Evolutionary conservation across 345 rosid genomes (phyloP).

Genomic region (Angophora floribunda): DNA sequence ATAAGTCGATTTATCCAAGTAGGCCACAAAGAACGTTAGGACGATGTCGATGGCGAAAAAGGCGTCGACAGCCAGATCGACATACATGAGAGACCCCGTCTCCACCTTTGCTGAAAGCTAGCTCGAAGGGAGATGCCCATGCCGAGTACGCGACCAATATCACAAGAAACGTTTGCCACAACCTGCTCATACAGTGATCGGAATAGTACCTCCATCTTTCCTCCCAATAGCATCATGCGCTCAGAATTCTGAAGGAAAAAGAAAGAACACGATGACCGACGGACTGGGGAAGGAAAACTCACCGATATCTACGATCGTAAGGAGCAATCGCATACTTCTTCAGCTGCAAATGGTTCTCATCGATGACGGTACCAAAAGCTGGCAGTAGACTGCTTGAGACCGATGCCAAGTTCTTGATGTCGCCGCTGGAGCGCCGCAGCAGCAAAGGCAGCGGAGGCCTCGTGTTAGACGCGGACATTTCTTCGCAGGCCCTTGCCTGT

Average conservation of each 20-base stretch:
- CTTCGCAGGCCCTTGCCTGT: neutral
- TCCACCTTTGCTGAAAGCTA: slow-evolving; percentile 61
- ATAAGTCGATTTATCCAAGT: slow-evolving; percentile 65
- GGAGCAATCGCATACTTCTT: slow-evolving; percentile 57
- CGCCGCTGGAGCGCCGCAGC: slow-evolving; percentile 47
- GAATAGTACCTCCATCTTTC: neutral
- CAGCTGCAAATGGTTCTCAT: slow-evolving; percentile 30
- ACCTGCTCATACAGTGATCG: slow-evolving; percentile 16
- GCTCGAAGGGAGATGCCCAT: slow-evolving; percentile 84
- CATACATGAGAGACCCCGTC: slow-evolving; percentile 29
- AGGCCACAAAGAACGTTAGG: slow-evolving; percentile 85
- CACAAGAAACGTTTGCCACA: slow-evolving; percentile 79
- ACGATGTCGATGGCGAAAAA: slow-evolving; percentile 77
- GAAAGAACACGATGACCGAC: neutral
- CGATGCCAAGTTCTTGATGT: slow-evolving; percentile 46
- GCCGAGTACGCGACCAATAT: slow-evolving; percentile 69
- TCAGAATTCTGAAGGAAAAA: neutral
- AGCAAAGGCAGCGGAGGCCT: slow-evolving; percentile 36
- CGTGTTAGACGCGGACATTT: slow-evolving; percentile 3
- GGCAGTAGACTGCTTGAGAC: slow-evolving; percentile 87
- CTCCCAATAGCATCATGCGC: neutral
- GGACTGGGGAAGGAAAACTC: neutral
- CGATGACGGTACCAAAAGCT: slow-evolving; percentile 72
- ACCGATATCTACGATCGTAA: slow-evolving; percentile 88
- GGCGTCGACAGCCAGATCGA: slow-evolving; percentile 68